Base-by-base conservation (phyloP, 371 early-diverging fungal species). In the Mortierella sp. region DNA sequence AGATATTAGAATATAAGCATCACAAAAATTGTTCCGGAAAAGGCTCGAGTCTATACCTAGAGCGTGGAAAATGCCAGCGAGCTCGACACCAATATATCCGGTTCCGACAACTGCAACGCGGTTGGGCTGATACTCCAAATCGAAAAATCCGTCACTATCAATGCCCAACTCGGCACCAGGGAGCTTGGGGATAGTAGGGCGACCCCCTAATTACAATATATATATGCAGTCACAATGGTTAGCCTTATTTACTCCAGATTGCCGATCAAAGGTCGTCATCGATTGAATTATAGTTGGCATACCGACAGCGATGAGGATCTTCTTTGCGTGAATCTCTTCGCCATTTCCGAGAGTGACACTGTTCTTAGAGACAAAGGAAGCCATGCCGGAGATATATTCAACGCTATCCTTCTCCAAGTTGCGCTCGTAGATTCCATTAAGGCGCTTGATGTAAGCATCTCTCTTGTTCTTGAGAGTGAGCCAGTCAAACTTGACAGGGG, bases 91-190 rank as follows among this genome's bases (percentile, higher is more conserved):
- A 84, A 99, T 99, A 84, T 99, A 96, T 3, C 96, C 96, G 10
- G 94, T 89, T 55, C 94, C 96, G 35, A 96, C 89, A 29, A 96
- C 95, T 22, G 95, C 92, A 15, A 98, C 96, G 70, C 93, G 91
- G 85, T 96, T 94, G 59, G 99, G 99, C 83, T 96, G 91, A 32
- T 90, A 66, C 71, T 94, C 92, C 57, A 99, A 88, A 54, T 95
- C 95, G 84, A 99, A 99, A 86, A 99, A 99, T 19, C 96, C 96
- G 85, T 99, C 99, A 68, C 94, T 94, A 69, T 91, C 93, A 68
- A 97, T 95, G 51, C 96, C 95, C 58, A 87, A 86, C 83, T 98
- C 94, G 19, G 94, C 93, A 43, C 98, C 99, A 34, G 94, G 93
- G 49, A 93, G 85, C 49, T 62, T 56, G 23, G 95, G 96, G 68